phyloP scores from a whole-genome alignment of 1,284 basidiomycete genomes.

The Leccinum discolor region DNA sequence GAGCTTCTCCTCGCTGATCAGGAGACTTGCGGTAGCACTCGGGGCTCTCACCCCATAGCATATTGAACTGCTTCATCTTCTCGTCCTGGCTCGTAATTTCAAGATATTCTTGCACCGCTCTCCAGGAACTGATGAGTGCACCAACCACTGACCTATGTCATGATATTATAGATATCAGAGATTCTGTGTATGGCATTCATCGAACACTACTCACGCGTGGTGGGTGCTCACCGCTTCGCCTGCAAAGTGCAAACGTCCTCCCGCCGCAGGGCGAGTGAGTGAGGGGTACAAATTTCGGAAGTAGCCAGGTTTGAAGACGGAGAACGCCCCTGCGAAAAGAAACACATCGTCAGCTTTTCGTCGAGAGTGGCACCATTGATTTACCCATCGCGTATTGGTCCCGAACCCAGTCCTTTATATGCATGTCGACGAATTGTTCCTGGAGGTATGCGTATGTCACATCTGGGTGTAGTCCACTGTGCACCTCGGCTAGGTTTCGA shows the following conservation, averaged over 20 bases:
- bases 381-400: conserved; percentile 14
- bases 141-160: conserved; percentile 22
- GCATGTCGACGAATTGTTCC: conserved; percentile 9
- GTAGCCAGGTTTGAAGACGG: background rate
- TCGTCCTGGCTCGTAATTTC: conserved; percentile 11
- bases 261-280: background rate
- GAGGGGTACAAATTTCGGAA: background rate
- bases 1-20: background rate
- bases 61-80: conserved; percentile 12
- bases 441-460: conserved; percentile 9
- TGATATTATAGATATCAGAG: background rate
- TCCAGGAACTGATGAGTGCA: conserved; percentile 27
- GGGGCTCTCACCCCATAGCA: conserved; percentile 19
- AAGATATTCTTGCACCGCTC: conserved; percentile 25
- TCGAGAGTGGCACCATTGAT: background rate
- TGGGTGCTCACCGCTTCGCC: background rate
- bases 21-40: conserved; percentile 17
- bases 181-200: no score
- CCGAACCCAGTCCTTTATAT: conserved; percentile 13
- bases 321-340: background rate
- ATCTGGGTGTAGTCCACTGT: background rate
- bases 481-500: conserved; percentile 4
- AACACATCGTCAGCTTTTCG: background rate
- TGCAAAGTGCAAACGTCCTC: background rate
- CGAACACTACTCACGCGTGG: background rate